Base-by-base conservation (phyloP, 805 yeast genomes). In the Debaryomyces prosopidis region DNA sequence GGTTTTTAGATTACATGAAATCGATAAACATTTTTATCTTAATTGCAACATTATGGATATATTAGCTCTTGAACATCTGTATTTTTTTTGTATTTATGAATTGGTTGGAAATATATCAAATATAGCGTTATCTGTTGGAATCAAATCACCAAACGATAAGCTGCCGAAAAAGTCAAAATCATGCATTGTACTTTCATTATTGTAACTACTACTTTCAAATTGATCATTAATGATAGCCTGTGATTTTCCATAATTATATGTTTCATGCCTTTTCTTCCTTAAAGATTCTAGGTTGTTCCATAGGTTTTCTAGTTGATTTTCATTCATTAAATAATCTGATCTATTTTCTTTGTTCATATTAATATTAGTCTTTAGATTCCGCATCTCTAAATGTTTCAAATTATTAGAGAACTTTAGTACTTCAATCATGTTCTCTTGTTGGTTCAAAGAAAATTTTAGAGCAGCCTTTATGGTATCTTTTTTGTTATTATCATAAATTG, bases 281-380 rank as follows among this genome's bases (percentile, higher is more conserved):
- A 40, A 17, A 6, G 11, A 19, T n/a, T 33, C 30, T 14, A 40
- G 33, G 17, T 31, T 37, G n/a, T n/a, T 18, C 43, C 43, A 40
- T 36, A 40, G 19, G 18, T 40, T 40, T 31, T 40, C 43, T 20
- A 40, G 23, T 33, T 40, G 43, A 9, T 33, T 36, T 3, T 39
- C 36, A 14, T 23, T 33, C 9, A 11, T 20, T 15, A 11, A 18
- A 34, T 16, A n/a, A 2, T 34, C 37, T 12, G 12, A 14, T 34
- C 7, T 11, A 34, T 34, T 16, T 34, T 16, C 37, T 14, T 31
- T 31, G 11, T 3, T n/a, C 7, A 14, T 7, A 10, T 10, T 10
- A 23, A 23, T 23, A 23, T 23, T 3, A 14, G 33, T 30, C 5
- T 30, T 30, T 7, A 9, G 16, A 30, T n/a, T 30, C 12, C 33